Evolutionary conservation across 2,329 filamentous ascomycete species (phyloP), one percentile per base, ranked within the genome.

Genomic region (Microsporum canis): DNA sequence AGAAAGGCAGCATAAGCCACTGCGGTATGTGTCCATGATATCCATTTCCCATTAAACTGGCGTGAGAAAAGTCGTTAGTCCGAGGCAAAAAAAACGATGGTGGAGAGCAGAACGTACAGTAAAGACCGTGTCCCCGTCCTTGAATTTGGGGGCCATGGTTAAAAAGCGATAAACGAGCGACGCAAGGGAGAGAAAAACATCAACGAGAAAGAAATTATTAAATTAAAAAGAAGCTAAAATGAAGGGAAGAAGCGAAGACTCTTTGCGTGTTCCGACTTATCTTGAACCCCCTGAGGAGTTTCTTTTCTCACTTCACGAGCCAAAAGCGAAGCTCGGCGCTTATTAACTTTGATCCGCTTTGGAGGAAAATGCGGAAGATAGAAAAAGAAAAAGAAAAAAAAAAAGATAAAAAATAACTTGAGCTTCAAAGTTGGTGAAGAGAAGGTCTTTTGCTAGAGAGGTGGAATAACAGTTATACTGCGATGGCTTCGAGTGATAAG

Each of bases 401-500:
- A n/a, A 43, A n/a, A 14, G 17, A 43, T n/a, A 23, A n/a, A 43
- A 43, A 43, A 43, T 43, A 43, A 17, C 3, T 2, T 5, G 5
- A n/a, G 39, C 17, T 23, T 23, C 17, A 23, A 23, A 23, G 17
- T 23, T 43, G 14, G 39, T n/a, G 7, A n/a, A n/a, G 14, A 43
- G 17, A 43, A 43, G 17, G 12, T 6, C 14, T n/a, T 0, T 43
- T n/a, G 1, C n/a, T 23, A 10, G 27, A 17, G 17, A 33, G 3
- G 14, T 8, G 29, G 27, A 14, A 33, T 34, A 53, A 69, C 58
- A 63, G 95, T 96, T 14, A 6, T 3, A n/a, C 17, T n/a, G 39
- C n/a, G 90, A 84, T 91, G 1, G 87, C 85, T 47, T 87, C 94
- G 62, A 87, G 88, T 65, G 94, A 97, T 71, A 97, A 96, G 76